A percentile compares a stretch with the other conserved stretches of the same genome.
Conservation (phyloP, 345 rosid genomes). For the Noccaea caerulescens region DNA sequence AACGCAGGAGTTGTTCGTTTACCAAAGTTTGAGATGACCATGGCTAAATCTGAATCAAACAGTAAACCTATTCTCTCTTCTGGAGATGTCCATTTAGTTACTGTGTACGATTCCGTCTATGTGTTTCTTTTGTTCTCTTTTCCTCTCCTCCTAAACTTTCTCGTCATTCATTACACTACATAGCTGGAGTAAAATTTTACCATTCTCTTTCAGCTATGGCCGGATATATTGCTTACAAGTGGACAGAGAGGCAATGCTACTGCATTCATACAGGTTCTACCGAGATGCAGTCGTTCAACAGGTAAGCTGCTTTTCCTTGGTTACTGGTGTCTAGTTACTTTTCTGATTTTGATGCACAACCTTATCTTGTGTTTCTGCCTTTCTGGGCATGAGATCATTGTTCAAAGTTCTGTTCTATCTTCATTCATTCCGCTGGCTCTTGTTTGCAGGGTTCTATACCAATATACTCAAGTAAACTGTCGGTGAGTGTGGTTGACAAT, state of each 20-base stretch:
- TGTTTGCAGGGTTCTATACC: constrained; percentile 90
- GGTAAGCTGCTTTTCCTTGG: constrained; percentile 49
- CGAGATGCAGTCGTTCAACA: constrained; percentile 96
- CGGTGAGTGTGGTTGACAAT: constrained; percentile 88
- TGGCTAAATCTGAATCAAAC: constrained; percentile 87
- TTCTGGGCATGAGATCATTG: constrained; percentile 1
- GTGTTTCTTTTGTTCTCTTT: constrained; percentile 23
- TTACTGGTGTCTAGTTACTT: constrained; percentile 28
- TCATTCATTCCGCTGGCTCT: constrained; percentile 26
- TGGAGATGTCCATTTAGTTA: constrained; percentile 82
- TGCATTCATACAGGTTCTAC: constrained; percentile 88
- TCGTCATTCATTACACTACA: not conserved
- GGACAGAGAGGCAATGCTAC: constrained; percentile 96
- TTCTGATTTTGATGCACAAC: constrained; percentile 1
- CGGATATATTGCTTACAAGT: constrained; percentile 97
- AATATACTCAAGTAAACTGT: constrained; percentile 83
- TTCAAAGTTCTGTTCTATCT: constrained; percentile 18
- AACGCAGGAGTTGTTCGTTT: constrained; percentile 85
- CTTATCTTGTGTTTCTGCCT: not conserved
- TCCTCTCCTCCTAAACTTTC: constrained; percentile 5
- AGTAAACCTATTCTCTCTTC: constrained; percentile 88
- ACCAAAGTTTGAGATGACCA: constrained; percentile 95
- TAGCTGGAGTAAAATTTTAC: constrained; percentile 16
- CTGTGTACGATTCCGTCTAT: constrained; percentile 63
- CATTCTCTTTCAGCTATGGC: constrained; percentile 73